Evolutionary conservation across 257 asterid genomes (phyloP).

Genomic region (Rauvolfia tetraphylla): DNA sequence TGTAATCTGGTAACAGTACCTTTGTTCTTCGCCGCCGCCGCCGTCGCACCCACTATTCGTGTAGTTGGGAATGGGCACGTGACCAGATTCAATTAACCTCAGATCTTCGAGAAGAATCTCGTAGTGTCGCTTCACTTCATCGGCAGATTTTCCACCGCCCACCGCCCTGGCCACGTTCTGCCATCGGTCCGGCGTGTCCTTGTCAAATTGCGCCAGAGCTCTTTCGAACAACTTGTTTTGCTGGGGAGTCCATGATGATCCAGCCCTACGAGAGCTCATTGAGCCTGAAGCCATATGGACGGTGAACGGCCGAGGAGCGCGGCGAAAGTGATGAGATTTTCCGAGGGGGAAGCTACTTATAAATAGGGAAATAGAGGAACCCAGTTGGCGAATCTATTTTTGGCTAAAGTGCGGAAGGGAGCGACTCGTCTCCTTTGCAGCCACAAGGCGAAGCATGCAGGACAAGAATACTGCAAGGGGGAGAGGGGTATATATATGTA

Average conservation of each 20-base stretch:
- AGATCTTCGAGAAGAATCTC: constrained; percentile 69
- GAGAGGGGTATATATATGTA: not conserved
- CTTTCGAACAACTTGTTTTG: constrained; percentile 67
- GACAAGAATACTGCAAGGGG: constrained; percentile 9
- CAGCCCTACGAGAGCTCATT: constrained; percentile 10
- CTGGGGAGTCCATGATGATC: constrained; percentile 52
- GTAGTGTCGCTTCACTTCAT: constrained; percentile 69
- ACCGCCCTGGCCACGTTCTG: constrained; percentile 69
- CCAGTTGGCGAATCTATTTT: constrained; percentile 20
- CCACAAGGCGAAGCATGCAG: constrained; percentile 18
- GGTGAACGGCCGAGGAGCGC: too few relatives aligned
- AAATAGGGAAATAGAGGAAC: constrained; percentile 11
- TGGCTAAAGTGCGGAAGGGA: constrained; percentile 19
- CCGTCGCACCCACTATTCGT: constrained; percentile 6
- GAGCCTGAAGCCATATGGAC: constrained; percentile 45
- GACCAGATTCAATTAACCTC: constrained; percentile 60
- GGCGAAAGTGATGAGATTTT: not conserved
- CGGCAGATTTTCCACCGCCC: constrained; percentile 62
- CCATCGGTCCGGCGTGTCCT: constrained; percentile 79
- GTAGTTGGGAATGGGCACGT: constrained; percentile 56
- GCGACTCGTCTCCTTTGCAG: constrained; percentile 21
- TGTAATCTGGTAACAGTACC: too few relatives aligned
- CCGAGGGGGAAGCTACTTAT: not conserved
- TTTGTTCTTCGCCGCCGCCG: constrained; percentile 30
- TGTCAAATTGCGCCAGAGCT: constrained; percentile 60